Base-by-base conservation (phyloP, 2,329 filamentous ascomycete genomes). In the Epichloe aotearoae region DNA sequence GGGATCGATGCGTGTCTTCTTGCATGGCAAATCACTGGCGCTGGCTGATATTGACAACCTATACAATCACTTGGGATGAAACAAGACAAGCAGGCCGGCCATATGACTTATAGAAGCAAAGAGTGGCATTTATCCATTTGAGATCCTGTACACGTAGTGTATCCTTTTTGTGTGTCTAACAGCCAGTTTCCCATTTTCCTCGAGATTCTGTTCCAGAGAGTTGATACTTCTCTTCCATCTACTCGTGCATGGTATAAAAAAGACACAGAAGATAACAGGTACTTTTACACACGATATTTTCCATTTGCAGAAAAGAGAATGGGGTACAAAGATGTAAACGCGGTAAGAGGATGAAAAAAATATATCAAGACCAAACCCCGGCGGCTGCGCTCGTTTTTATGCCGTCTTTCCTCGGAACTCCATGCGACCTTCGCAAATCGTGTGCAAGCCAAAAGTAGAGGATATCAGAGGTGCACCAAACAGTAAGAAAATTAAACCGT, bases 211-310 rank as follows among this genome's bases (percentile, higher is more conserved):
- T 37, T 8, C 17, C 33, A 10, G 19, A 36, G 11, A 19, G 8
- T 20, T 33, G 17, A n/a, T n/a, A 26, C n/a, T 23, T 30, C n/a
- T 40, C 36, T n/a, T 51, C 44, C 50, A 12, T 50, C 49, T 50
- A 44, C 56, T 57, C 51, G 50, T 63, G 57, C 55, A 56, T n/a
- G 42, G 50, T 52, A 50, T 54, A 54, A 60, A 57, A 50, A 46
- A 39, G 49, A 17, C 33, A 26, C 17, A 46, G 15, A 37, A 33
- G 10, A n/a, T 10, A 11, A 47, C 45, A 47, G 11, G 5, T 39
- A n/a, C 10, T 15, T 34, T 12, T 47, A 47, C 45, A 46, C 17
- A 46, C 19, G 11, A 7, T 3, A 8, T 38, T 30, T 39, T 46
- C 12, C 2, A 37, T 33, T 33, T 34, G 30, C 26, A 20, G 8